Evolutionary conservation across 768 basidiomycete species (phyloP).

Genomic region (Termitomyces sp.): DNA sequence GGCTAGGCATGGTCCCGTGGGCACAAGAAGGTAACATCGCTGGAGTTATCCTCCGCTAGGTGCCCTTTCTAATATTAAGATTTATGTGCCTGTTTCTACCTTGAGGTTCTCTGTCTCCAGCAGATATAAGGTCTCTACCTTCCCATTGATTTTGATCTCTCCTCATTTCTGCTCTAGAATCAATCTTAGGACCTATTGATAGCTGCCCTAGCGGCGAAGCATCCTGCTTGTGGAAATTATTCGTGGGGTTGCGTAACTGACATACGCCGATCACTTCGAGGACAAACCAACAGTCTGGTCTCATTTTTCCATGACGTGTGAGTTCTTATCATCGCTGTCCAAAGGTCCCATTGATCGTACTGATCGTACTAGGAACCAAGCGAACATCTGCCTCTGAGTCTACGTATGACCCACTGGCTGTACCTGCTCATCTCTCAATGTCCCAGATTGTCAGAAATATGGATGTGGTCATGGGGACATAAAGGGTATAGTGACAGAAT

Average conservation of each 20-base stretch:
- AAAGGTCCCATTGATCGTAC: not conserved
- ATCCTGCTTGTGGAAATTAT: not conserved
- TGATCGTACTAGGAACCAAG: not conserved
- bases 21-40: not conserved
- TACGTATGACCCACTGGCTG: not conserved
- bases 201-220: not conserved
- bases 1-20: not conserved
- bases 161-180: not conserved
- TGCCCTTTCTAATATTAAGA: not conserved
- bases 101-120: conserved; percentile 2
- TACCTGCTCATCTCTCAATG: not conserved
- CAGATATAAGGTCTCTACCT: conserved; percentile 9
- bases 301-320: not conserved
- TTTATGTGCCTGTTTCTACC: conserved; percentile 12
- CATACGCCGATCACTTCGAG: conserved; percentile 3
- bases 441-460: not conserved
- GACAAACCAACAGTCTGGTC: conserved; percentile 2
- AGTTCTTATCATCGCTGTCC: not conserved
- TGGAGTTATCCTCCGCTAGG: conserved; percentile 8
- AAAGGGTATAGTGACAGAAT: not conserved
- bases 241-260: not conserved
- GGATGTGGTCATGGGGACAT: not conserved
- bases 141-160: conserved; percentile 5
- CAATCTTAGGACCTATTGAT: not conserved
- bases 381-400: not conserved